Base-by-base conservation (phyloP, 2,329 filamentous ascomycete species). In the Chaetomium sp. region DNA sequence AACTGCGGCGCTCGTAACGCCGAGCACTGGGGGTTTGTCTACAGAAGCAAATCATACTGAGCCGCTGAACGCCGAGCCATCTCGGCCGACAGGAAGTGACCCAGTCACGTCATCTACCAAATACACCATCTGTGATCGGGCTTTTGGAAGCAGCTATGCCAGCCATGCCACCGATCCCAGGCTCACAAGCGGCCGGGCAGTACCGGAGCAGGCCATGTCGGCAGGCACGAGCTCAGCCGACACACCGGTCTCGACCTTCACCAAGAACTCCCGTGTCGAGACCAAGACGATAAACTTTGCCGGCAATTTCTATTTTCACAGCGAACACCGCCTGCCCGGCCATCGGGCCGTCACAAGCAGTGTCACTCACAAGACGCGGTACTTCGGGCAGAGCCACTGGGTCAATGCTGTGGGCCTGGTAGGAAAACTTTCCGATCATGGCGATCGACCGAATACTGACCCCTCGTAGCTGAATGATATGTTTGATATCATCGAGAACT, bases 321-420 rank as follows among this genome's bases (percentile, higher is more conserved):
- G 73, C 58, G 78, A 83, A 31, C 74, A 69, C 27, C 70, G 71
- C 4, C 56, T 73, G 0, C 70, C 73, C 3, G 74, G 76, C 9
- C 71, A 77, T 27, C 71, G 75, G 2, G 70, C 71, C 0, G 75
- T 80, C 0, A 75, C 74, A 1, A 79, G 79, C 8, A 78, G 78
- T n/a, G 74, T 84, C 9, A 77, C 79, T 23, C 82, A 85, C 66
- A 88, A 88, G 70, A 82, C 80, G 0, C 78, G 85, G 0, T 71
- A 87, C 0, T 84, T 86, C 69, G 85, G 85, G 0, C 81, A 81
- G 69, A 85, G 82, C 33, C 83, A 86, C 69, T 87, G 83, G 80
- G 78, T 85, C n/a, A 84, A 82, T 65, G 77, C 77, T 1, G 72
- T 83, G 12, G 69, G 75, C 0, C 67, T 83, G 53, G 83, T 85